phyloP scores from a whole-genome alignment of 768 basidiomycete species.

The Psilocybe azurescens region DNA sequence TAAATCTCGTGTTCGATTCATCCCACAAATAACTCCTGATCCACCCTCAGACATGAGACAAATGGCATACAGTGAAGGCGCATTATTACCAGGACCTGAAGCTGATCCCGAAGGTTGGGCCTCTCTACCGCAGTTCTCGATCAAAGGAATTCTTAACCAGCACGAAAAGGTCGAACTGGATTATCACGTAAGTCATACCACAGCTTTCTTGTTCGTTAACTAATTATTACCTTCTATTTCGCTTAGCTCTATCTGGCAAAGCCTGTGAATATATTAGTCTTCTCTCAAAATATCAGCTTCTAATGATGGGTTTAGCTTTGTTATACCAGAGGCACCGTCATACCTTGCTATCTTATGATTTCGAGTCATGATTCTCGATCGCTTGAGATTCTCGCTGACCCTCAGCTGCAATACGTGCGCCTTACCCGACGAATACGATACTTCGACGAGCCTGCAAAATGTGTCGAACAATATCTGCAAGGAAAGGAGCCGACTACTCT shows the following conservation, averaged over 20 bases:
- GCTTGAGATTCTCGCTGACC: conserved; percentile 11
- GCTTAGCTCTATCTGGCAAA: conserved; percentile 32
- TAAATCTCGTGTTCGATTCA: conserved; percentile 14
- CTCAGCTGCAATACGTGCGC: conserved; percentile 13
- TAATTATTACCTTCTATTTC: conserved; percentile 21
- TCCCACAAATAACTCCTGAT: conserved; percentile 13
- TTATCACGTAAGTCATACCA: not conserved
- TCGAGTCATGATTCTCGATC: conserved; percentile 11
- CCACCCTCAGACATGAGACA: conserved; percentile 14
- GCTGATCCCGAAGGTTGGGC: conserved; percentile 20
- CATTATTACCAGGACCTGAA: conserved; percentile 8
- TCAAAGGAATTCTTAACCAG: conserved; percentile 3
- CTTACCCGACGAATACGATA: conserved; percentile 10
- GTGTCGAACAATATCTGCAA: conserved; percentile 7
- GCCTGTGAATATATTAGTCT: conserved; percentile 19
- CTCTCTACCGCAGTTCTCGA: not conserved
- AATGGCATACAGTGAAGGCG: conserved; percentile 5
- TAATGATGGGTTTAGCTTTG: conserved; percentile 17
- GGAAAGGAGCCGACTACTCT: conserved; percentile 4
- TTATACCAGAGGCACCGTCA: conserved; percentile 28
- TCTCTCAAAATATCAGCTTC: not conserved
- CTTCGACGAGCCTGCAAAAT: conserved; percentile 11
- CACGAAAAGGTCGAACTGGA: not conserved
- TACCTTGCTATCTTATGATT: conserved; percentile 27
- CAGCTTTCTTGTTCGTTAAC: not conserved